Evolutionary conservation across 495 filamentous ascomycete species (phyloP).

Genomic region (Aspergillus heteromorphus): DNA sequence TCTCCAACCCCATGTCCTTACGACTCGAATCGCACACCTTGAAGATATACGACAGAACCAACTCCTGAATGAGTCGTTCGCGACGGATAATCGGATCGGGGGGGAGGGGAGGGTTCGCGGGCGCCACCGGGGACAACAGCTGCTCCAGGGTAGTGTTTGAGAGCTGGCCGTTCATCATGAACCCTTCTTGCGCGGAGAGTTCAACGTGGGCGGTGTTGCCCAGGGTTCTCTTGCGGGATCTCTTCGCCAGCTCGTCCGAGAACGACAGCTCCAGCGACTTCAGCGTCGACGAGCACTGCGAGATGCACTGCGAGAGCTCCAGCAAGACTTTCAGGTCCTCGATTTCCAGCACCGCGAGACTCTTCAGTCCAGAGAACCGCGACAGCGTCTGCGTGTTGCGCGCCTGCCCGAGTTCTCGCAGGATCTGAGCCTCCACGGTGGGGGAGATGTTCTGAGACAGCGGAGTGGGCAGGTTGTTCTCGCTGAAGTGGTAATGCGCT

Average conservation of each 20-base stretch:
- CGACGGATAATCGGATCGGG: not conserved
- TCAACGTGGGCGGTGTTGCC: not conserved
- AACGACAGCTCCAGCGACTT: constrained; percentile 53
- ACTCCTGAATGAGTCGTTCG: not conserved
- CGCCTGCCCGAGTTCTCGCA: not conserved
- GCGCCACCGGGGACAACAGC: not conserved
- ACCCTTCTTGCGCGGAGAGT: not conserved
- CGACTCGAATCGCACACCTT: not conserved
- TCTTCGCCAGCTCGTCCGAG: constrained; percentile 43
- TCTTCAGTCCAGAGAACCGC: constrained; percentile 41
- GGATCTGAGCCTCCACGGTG: not conserved
- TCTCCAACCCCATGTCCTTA: not conserved
- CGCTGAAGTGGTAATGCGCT: not conserved
- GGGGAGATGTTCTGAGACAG: not conserved
- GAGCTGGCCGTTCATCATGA: not conserved
- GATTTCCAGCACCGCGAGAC: constrained; percentile 51
- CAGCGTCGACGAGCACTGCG: constrained; percentile 45
- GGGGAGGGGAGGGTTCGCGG: not conserved
- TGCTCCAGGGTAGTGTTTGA: not conserved
- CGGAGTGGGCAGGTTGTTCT: not conserved
- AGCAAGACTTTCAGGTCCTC: constrained; percentile 48
- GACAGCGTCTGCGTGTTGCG: not conserved
- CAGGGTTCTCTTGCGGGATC: constrained; percentile 21
- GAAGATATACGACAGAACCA: not conserved
- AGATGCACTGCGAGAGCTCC: constrained; percentile 50